Percentiles rank a stretch among this genome's conserved stretches.
These are phyloP conservation scores for Leptodontidium sp. DNA, from an alignment of 2,329 filamentous ascomycete species.

Conservation along the genomic window DNA sequence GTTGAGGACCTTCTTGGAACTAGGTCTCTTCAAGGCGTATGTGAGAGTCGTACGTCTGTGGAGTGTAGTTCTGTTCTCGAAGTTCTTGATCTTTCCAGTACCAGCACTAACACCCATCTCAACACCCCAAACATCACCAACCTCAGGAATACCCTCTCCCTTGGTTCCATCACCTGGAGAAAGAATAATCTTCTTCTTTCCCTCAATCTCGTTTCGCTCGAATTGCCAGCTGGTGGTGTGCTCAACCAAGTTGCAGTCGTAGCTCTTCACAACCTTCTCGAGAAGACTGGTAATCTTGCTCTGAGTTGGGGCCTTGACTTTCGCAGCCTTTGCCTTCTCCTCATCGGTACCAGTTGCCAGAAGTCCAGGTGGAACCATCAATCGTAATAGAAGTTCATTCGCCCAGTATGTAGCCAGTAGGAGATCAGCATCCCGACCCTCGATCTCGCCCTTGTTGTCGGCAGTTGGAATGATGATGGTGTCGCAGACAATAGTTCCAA, in stretches of 20 bases:
- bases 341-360: constrained; percentile 86
- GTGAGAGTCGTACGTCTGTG: constrained; percentile 93
- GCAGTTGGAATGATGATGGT: constrained; percentile 77
- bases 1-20: constrained; percentile 89
- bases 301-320: constrained; percentile 85
- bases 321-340: constrained; percentile 90
- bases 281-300: constrained; percentile 85
- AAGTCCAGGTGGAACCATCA: constrained; percentile 91
- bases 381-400: constrained; percentile 90
- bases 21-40: constrained; percentile 92
- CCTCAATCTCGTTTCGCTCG: constrained; percentile 96
- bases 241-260: constrained; percentile 93
- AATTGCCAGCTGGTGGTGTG: constrained; percentile 98
- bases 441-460: constrained; percentile 68
- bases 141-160: constrained; percentile 87
- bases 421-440: constrained; percentile 84
- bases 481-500: constrained; percentile 95
- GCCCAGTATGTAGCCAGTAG: constrained; percentile 92
- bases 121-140: constrained; percentile 96
- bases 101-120: constrained; percentile 93
- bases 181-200: constrained; percentile 93
- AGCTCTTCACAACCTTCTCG: constrained; percentile 90
- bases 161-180: constrained; percentile 85
- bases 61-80: constrained; percentile 87
- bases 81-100: constrained; percentile 91